Conservation (phyloP, 148 eudicot species). For the Polygonum maritimum region DNA sequence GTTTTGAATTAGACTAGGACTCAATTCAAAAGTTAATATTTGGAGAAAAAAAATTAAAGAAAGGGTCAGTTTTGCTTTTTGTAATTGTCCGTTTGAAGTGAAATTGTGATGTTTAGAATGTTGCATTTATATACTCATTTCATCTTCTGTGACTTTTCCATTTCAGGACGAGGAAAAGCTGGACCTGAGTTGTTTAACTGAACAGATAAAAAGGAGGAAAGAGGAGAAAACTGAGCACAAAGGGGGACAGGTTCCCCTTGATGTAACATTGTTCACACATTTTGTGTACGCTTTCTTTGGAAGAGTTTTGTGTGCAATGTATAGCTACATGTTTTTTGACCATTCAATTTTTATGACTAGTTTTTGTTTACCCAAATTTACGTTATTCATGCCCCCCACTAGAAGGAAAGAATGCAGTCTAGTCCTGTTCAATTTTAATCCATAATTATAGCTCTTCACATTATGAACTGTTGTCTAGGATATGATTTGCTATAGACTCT, state of each 20-base stretch:
- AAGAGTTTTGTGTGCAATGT: constrained; percentile 3
- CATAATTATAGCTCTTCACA: neutral
- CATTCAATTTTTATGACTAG: neutral
- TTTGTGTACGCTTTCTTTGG: neutral
- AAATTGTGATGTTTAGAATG: constrained; percentile 2
- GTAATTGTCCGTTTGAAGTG: neutral
- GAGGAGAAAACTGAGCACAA: neutral
- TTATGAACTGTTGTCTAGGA: neutral
- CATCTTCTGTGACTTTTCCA: constrained; percentile 20
- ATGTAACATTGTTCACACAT: constrained; percentile 9
- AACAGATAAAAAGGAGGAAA: neutral
- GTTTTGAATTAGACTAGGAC: constrained; percentile 16
- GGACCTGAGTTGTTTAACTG: constrained; percentile 41
- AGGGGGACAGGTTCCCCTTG: neutral
- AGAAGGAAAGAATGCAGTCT: neutral
- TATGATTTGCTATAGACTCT: neutral
- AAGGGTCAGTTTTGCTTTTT: neutral
- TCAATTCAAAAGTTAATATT: neutral
- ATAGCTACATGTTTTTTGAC: neutral
- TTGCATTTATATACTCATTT: constrained; percentile 6
- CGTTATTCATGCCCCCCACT: neutral
- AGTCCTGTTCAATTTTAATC: neutral
- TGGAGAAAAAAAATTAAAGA: constrained; percentile 6
- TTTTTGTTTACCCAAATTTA: neutral
- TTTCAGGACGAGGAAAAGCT: constrained; percentile 81